Evolutionary conservation across 129 eudicot genomes (phyloP).

Genomic region (Artemisia annua): DNA sequence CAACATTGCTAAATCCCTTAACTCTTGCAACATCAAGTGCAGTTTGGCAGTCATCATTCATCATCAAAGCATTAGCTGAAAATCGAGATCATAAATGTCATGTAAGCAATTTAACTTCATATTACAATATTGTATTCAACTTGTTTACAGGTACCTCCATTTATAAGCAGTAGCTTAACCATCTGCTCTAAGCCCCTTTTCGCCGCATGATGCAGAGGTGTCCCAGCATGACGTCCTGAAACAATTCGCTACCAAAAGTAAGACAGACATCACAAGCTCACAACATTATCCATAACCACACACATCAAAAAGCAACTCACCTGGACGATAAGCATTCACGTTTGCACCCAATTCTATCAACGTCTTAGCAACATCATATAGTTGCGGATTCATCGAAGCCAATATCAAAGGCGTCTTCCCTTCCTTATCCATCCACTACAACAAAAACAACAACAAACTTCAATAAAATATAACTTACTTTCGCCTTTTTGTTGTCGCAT

Average conservation of each 20-base stretch:
- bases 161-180: slow-evolving; percentile 72
- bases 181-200: slow-evolving; percentile 80
- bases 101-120: neutral
- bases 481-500: too few relatives aligned
- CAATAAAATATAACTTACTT: too few relatives aligned
- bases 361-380: slow-evolving; percentile 63
- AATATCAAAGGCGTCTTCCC: slow-evolving; percentile 79
- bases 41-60: slow-evolving; percentile 87
- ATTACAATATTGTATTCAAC: neutral
- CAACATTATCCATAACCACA: too few relatives aligned
- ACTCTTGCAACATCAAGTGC: slow-evolving; percentile 87
- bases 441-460: slow-evolving; percentile 7
- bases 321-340: slow-evolving; percentile 78
- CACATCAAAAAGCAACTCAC: slow-evolving; percentile 17
- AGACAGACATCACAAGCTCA: neutral
- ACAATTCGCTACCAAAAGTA: neutral
- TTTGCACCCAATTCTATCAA: slow-evolving; percentile 91
- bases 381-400: slow-evolving; percentile 72
- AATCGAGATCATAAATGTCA: slow-evolving; percentile 1
- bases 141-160: slow-evolving; percentile 14
- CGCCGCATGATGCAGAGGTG: slow-evolving; percentile 95
- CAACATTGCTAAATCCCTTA: slow-evolving; percentile 67
- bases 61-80: slow-evolving; percentile 78
- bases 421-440: slow-evolving; percentile 83
- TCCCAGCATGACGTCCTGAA: slow-evolving; percentile 84